Evolutionary conservation across 805 yeast genomes (phyloP).

Genomic region (Candida insectorum): DNA sequence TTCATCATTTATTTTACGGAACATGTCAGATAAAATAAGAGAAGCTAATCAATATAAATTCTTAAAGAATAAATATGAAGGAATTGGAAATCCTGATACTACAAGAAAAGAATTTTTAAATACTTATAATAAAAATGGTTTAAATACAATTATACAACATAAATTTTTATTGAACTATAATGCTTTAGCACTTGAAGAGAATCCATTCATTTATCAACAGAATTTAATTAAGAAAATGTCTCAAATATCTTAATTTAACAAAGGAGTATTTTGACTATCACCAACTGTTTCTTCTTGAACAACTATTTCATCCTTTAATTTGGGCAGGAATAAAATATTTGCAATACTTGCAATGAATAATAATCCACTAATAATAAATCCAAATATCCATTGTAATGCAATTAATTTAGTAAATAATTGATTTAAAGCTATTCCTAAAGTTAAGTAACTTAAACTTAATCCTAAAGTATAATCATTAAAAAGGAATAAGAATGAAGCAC

Average conservation of each 20-base stretch:
- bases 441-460: conserved; percentile 52
- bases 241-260: conserved; percentile 2
- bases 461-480: conserved; percentile 73
- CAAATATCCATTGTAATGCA: conserved; percentile 87
- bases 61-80: conserved; percentile 55
- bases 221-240: conserved; percentile 35
- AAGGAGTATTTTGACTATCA: conserved; percentile 1
- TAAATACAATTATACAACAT: conserved; percentile 60
- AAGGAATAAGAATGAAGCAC: conserved; percentile 52
- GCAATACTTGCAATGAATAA: conserved; percentile 50
- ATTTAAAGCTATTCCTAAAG: conserved; percentile 65
- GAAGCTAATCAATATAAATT: conserved; percentile 33
- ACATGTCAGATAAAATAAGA: conserved; percentile 42
- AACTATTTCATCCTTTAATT: conserved; percentile 10
- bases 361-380: conserved; percentile 59
- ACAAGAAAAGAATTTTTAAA: conserved; percentile 64
- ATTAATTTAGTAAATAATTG: conserved; percentile 66
- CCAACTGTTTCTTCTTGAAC: conserved; percentile 14
- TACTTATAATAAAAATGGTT: conserved; percentile 66
- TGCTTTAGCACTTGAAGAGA: conserved; percentile 48
- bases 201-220: conserved; percentile 26
- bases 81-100: conserved; percentile 75
- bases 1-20: no score
- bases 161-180: conserved; percentile 51
- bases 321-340: conserved; percentile 29